Evolutionary conservation across 1,284 basidiomycete genomes (phyloP), one percentile per base, ranked within the genome.

Genomic region (Irpex rosettiformis): DNA sequence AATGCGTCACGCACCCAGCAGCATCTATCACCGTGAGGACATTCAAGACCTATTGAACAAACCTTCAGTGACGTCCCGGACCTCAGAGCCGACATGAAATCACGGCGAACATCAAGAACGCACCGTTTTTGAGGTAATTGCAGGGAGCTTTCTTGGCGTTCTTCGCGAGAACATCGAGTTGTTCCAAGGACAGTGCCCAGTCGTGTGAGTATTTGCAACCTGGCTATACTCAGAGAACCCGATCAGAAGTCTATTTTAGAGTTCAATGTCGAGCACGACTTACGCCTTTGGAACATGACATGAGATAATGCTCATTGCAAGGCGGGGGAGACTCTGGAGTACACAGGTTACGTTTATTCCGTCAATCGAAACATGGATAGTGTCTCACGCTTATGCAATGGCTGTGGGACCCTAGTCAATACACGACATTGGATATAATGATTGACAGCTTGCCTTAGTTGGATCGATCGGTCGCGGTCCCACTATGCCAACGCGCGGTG

Each of bases 61-160:
- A 37, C n/a, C 18, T 24, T 56, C 18, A 55, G 29, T 4, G 56
- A 27, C 10, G 22, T 24, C 21, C 21, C 48, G 24, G 48, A 24
- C 48, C 48, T 28, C 25, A 24, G 8, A 13, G 8, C 29, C 10
- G 47, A 53, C 25, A 55, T 29, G n/a, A 22, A 28, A 16, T 40
- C 21, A 52, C 16, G 29, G 10, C 6, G 16, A 18, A 22, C 40
- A 58, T 5, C 16, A 53, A 24, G 27, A 42, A 51, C 73, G 48
- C 60, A 84, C 89, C 86, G 65, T 86, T 88, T 71, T 91, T 91
- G 18, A 89, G 74, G 77, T 86, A 89, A 68, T 88, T 89, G 72
- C 89, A 91, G 0, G 89, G 89, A 0, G 88, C 88, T 64, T 90
- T 91, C 74, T 90, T 91, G 10, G 89, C 89, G 65, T 86, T 89